These are phyloP conservation scores for Apiospora rasikravindrae DNA, from an alignment of 2,329 filamentous ascomycete genomes.

Conservation along the genomic window DNA sequence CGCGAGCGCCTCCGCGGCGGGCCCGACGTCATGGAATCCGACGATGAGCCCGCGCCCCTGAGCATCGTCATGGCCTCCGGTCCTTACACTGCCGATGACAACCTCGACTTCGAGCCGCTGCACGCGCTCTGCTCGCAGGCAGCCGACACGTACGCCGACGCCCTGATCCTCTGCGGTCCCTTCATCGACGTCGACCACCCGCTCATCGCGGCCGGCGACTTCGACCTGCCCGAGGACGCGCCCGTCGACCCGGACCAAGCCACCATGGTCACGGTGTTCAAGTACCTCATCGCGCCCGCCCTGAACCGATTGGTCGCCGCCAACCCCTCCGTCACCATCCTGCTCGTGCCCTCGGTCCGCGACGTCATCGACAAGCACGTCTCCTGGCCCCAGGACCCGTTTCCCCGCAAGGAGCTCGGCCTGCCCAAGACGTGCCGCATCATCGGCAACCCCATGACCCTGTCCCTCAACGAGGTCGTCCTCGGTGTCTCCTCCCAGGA, in stretches of 20 bases:
- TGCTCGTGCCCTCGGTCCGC: constrained; percentile 82
- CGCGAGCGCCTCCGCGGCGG: constrained; percentile 71
- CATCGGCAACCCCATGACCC: constrained; percentile 88
- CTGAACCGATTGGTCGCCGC: constrained; percentile 72
- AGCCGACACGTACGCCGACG: constrained; percentile 75
- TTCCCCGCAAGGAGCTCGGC: constrained; percentile 74
- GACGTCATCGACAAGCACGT: constrained; percentile 70
- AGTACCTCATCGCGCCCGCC: constrained; percentile 75
- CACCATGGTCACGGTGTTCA: constrained; percentile 84
- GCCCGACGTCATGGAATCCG: constrained; percentile 66
- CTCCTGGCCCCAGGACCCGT: constrained; percentile 65
- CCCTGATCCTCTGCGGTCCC: constrained; percentile 80
- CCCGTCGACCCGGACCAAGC: constrained; percentile 75
- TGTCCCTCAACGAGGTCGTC: constrained; percentile 86
- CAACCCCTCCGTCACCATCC: constrained; percentile 79
- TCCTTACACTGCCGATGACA: constrained; percentile 91
- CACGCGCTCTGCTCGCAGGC: constrained; percentile 81
- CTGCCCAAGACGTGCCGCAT: constrained; percentile 78
- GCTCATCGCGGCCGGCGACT: constrained; percentile 78
- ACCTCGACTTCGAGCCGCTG: constrained; percentile 87
- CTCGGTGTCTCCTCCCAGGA: constrained; percentile 86
- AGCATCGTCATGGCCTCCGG: constrained; percentile 81
- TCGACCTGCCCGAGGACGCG: constrained; percentile 73
- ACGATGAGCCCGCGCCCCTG: constrained; percentile 68
- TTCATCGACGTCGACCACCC: constrained; percentile 94